Evolutionary conservation across 371 early-diverging fungal species (phyloP).

Genomic region (Batkoa obscura): DNA sequence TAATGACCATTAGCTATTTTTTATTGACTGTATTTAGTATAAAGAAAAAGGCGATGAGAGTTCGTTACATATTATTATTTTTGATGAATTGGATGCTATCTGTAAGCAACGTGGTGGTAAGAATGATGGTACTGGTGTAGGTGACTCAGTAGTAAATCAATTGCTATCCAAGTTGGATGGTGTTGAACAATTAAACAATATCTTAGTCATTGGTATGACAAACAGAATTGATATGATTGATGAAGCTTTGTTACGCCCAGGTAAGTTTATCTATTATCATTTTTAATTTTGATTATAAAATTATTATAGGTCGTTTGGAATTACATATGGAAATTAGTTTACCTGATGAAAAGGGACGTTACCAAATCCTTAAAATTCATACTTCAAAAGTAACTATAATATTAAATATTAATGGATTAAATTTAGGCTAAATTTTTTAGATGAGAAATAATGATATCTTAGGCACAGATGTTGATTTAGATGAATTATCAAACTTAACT

Average conservation of each 20-base stretch:
- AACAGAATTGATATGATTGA: slow-evolving; percentile 98
- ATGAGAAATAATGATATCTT: slow-evolving; percentile 78
- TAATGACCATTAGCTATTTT: background rate
- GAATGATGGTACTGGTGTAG: slow-evolving; percentile 88
- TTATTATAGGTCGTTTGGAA: slow-evolving; percentile 68
- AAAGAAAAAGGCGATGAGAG: slow-evolving; percentile 88
- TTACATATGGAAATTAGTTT: slow-evolving; percentile 91
- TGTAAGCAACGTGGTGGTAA: slow-evolving; percentile 96
- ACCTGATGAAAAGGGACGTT: slow-evolving; percentile 81
- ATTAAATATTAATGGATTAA: background rate
- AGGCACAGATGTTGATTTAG: slow-evolving; percentile 73
- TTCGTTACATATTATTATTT: slow-evolving; percentile 95
- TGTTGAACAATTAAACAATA: slow-evolving; percentile 93
- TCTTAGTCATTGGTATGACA: slow-evolving; percentile 96
- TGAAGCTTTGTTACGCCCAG: slow-evolving; percentile 93
- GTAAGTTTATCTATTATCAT: slow-evolving; percentile 19
- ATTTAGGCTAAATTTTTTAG: too few relatives aligned
- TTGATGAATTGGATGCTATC: slow-evolving; percentile 99
- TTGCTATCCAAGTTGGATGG: slow-evolving; percentile 94
- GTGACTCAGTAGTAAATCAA: slow-evolving; percentile 99
- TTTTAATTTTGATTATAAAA: slow-evolving; percentile 10
- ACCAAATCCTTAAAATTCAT: slow-evolving; percentile 92
- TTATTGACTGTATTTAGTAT: slow-evolving; percentile 29
- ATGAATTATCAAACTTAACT: slow-evolving; percentile 78
- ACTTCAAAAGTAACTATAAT: slow-evolving; percentile 39